phyloP scores from a whole-genome alignment of 2,329 filamentous ascomycete genomes.

The Metarhizium guizhouense region DNA sequence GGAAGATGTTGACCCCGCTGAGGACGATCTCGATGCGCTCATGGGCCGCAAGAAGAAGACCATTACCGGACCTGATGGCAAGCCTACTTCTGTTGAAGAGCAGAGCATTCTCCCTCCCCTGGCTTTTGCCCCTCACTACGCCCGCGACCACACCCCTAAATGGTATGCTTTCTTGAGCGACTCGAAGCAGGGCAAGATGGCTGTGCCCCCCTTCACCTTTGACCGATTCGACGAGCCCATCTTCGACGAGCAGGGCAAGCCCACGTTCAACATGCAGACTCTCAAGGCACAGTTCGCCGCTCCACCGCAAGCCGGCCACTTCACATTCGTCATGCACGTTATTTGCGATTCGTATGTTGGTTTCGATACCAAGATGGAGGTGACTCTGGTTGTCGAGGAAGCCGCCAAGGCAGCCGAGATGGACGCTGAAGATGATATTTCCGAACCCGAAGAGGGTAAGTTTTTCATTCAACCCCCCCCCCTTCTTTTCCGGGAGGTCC shows the following conservation, averaged over 20 bases:
- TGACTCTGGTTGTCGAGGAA: conserved; percentile 82
- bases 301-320: conserved; percentile 83
- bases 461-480: conserved; percentile 6
- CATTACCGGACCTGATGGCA: conserved; percentile 52
- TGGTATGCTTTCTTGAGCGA: conserved; percentile 96
- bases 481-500: background rate
- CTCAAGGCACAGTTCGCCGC: conserved; percentile 96
- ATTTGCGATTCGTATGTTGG: conserved; percentile 93
- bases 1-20: conserved; percentile 83
- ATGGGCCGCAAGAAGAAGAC: conserved; percentile 66
- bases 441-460: conserved; percentile 94
- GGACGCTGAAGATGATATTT: conserved; percentile 86
- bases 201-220: conserved; percentile 95
- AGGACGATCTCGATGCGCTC: conserved; percentile 82
- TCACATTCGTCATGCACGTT: conserved; percentile 89
- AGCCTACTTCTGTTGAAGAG: conserved; percentile 46
- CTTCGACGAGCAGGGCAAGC: conserved; percentile 68
- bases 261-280: conserved; percentile 91
- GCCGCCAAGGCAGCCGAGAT: conserved; percentile 75
- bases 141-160: conserved; percentile 77
- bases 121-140: conserved; percentile 84
- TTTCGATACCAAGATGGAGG: conserved; percentile 86
- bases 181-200: conserved; percentile 89
- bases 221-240: conserved; percentile 84
- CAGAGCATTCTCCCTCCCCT: conserved; percentile 69